Evolutionary conservation across 225 moss, liverwort and hornwort species (phyloP).

Genomic region (Pleurozium schreberi): DNA sequence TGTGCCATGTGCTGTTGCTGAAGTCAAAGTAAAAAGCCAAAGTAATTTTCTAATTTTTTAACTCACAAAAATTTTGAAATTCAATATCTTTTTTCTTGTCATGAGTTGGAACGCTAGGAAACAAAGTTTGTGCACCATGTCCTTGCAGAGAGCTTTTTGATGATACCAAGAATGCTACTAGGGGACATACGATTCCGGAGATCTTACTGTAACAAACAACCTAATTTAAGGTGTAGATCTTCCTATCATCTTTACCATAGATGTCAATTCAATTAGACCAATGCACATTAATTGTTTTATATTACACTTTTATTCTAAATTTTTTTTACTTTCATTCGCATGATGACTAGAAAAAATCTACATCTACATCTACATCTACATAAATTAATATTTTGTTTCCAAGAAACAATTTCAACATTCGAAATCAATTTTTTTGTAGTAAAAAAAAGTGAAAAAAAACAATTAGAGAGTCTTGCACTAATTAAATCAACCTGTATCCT

Average conservation of each 20-base stretch:
- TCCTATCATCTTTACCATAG: background rate
- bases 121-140: too few species aligned
- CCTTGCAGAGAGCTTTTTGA: accelerated
- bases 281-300: background rate
- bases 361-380: too few species aligned
- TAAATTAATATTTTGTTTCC: too few species aligned
- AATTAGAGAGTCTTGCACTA: background rate
- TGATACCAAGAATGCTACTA: accelerated
- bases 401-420: background rate
- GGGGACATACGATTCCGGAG: accelerated
- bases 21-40: too few species aligned
- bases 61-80: too few species aligned
- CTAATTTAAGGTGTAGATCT: too few species aligned
- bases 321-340: background rate
- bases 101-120: too few species aligned
- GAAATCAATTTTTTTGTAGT: background rate
- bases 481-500: background rate
- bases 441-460: background rate
- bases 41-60: too few species aligned
- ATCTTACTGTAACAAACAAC: too few species aligned
- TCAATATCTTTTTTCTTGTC: too few species aligned
- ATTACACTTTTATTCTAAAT: background rate
- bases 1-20: too few species aligned
- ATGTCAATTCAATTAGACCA: background rate
- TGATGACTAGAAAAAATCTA: too few species aligned